These are phyloP conservation scores for Phoma sp. DNA, from an alignment of 2,329 filamentous ascomycete genomes.

Conservation along the genomic window DNA sequence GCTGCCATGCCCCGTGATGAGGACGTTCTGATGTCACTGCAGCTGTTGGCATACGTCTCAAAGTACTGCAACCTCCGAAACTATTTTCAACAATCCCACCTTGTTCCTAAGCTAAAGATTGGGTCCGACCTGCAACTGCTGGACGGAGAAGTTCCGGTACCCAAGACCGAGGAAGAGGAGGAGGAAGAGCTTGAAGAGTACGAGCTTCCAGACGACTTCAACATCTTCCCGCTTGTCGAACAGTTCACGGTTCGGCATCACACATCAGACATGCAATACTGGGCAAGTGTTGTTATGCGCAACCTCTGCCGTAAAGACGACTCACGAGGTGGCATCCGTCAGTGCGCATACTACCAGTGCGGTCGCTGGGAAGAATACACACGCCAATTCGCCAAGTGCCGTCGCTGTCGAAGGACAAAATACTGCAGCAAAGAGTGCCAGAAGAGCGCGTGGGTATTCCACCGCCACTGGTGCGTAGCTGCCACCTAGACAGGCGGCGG, in stretches of 20 bases:
- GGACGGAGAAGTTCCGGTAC: conserved; percentile 67
- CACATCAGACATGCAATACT: conserved; percentile 98
- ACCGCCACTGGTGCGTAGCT: conserved; percentile 95
- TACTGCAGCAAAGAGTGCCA: conserved; percentile 99
- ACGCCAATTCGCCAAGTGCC: conserved; percentile 96
- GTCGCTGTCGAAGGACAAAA: conserved; percentile 93
- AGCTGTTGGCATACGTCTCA: conserved; percentile 94
- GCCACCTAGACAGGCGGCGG: conserved; percentile 57
- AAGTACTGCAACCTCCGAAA: conserved; percentile 97
- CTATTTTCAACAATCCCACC: conserved; percentile 94
- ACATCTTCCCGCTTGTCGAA: conserved; percentile 97
- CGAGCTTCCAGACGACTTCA: conserved; percentile 90
- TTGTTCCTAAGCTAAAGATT: conserved; percentile 91
- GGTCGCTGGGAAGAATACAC: conserved; percentile 98
- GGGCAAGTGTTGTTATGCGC: conserved; percentile 98
- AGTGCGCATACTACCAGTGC: conserved; percentile 98
- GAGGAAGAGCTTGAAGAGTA: conserved; percentile 86
- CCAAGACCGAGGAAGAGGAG: conserved; percentile 55
- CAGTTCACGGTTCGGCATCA: conserved; percentile 97
- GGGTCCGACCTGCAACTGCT: conserved; percentile 82
- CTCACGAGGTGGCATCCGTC: conserved; percentile 88
- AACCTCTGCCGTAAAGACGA: conserved; percentile 99
- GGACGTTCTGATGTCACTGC: conserved; percentile 96
- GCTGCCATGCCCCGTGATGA: conserved; percentile 96
- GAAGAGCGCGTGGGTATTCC: conserved; percentile 98